Evolutionary conservation across 2,329 filamentous ascomycete genomes (phyloP), one percentile per base, ranked within the genome.

Genomic region (Blumeria graminis): DNA sequence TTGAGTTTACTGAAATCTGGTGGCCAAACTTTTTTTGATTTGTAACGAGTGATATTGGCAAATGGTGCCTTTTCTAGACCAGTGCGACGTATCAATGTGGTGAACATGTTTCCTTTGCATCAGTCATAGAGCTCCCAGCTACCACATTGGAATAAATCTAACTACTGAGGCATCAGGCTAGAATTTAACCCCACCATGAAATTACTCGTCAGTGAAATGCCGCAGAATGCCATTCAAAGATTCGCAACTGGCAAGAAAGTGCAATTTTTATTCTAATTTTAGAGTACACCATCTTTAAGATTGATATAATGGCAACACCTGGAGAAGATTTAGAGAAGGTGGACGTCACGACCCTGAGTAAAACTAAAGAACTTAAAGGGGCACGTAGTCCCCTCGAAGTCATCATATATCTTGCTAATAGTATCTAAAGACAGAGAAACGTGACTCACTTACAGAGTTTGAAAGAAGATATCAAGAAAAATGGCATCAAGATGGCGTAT

Each of bases 391-490:
- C 41, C 6, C 46, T 22, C 58, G 60, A 53, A 61, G 61, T 59
- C 59, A 58, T 59, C 61, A 59, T 57, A 59, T 60, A 55, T 10
- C 6, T 22, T 48, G 34, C 52, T 53, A 16, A 56, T 22, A 10
- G 6, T 55, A 57, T 28, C 18, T 58, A 54, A 64, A 86, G 77
- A 94, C 88, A 41, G 86, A 93, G 65, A 94, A 94, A 72, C 76
- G 88, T 68, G 87, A 94, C 66, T 77, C 81, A 55, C 74, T 94
- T 62, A 82, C 92, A 63, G 79, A 79, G 35, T 77, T 83, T 65
- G 90, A 96, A 73, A 93, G 92, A 72, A 88, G 88, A 68, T 95
- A 94, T 71, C 90, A 96, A 71, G 73, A 81, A 66, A 75, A 82
- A 77, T 94, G 87, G 87, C 78, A 82, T 65, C 74, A 85, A 58